Conservation (phyloP, 768 basidiomycete genomes). For the Coprinopsis marcescibilis region DNA sequence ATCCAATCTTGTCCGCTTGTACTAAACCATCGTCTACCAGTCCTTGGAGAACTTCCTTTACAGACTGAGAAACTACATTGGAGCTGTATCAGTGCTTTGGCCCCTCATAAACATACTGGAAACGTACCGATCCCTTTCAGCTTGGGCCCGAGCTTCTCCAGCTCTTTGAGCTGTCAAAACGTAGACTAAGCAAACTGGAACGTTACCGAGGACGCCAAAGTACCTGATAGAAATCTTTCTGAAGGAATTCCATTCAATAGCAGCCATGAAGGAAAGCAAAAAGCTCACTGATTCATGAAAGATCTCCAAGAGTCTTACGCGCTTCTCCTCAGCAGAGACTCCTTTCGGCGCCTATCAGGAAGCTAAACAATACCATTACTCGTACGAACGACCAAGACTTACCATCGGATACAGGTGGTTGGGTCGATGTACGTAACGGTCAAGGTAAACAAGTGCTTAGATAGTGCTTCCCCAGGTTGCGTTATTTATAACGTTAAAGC, state of each 20-base stretch:
- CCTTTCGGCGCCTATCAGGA: conserved; percentile 64
- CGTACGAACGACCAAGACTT: background rate
- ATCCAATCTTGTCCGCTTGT: conserved; percentile 87
- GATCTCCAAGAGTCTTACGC: conserved; percentile 81
- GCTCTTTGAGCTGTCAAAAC: conserved; percentile 69
- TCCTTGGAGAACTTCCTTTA: conserved; percentile 87
- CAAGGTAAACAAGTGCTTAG: too few species aligned
- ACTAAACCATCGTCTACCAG: conserved; percentile 85
- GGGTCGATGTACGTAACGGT: too few species aligned
- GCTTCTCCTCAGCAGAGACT: conserved; percentile 86
- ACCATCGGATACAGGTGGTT: background rate
- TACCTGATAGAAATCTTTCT: conserved; percentile 71
- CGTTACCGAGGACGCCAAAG: background rate
- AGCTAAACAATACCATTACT: background rate
- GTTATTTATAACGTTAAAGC: too few species aligned
- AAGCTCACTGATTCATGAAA: conserved; percentile 79
- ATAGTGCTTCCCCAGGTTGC: too few species aligned
- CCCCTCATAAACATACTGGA: too few species aligned
- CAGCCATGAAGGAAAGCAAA: background rate
- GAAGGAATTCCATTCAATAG: too few species aligned
- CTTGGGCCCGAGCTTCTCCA: conserved; percentile 86
- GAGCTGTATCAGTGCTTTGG: too few species aligned
- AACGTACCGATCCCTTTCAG: conserved; percentile 80
- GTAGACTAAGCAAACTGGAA: background rate
- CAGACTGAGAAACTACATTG: conserved; percentile 82